A percentile compares a stretch with the other conserved stretches of the same genome.
Evolutionary conservation across 148 eudicot genomes (phyloP).

Genomic region (Chenopodium album): DNA sequence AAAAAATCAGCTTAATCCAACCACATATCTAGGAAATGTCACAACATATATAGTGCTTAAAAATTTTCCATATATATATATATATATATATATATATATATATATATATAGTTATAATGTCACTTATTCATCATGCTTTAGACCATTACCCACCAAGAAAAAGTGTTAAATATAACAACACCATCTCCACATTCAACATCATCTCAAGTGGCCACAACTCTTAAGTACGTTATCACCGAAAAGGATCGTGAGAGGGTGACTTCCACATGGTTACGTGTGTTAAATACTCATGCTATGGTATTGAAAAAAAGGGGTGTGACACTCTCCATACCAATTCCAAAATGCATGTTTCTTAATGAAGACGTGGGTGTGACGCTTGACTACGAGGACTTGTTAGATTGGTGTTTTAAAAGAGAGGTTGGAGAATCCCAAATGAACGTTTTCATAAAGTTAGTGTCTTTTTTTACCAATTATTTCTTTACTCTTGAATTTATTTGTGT

Average conservation of each 20-base stretch:
- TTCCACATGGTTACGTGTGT: not conserved
- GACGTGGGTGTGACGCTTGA: not conserved
- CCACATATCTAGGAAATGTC: too few species aligned
- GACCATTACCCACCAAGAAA: too few species aligned
- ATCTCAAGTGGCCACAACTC: not conserved
- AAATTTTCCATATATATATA: too few species aligned
- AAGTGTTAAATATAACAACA: too few species aligned
- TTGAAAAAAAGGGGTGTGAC: not conserved
- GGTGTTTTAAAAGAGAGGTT: not conserved
- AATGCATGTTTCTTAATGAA: not conserved
- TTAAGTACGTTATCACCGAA: not conserved
- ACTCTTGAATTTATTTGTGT: not conserved
- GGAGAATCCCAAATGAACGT: not conserved
- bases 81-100: too few species aligned
- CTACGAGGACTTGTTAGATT: conserved; percentile 7
- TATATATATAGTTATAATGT: too few species aligned
- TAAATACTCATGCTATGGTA: not conserved
- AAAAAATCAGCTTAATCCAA: too few species aligned
- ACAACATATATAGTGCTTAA: too few species aligned
- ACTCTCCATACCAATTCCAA: not conserved
- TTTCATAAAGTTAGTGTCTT: not conserved
- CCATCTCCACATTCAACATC: not conserved
- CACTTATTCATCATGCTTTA: too few species aligned
- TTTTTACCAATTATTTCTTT: not conserved
- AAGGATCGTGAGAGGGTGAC: not conserved